A percentile compares a stretch with the other conserved stretches of the same genome.
These are phyloP conservation scores for Lentinula guzmanii DNA, from an alignment of 768 basidiomycete genomes.

Conservation along the genomic window DNA sequence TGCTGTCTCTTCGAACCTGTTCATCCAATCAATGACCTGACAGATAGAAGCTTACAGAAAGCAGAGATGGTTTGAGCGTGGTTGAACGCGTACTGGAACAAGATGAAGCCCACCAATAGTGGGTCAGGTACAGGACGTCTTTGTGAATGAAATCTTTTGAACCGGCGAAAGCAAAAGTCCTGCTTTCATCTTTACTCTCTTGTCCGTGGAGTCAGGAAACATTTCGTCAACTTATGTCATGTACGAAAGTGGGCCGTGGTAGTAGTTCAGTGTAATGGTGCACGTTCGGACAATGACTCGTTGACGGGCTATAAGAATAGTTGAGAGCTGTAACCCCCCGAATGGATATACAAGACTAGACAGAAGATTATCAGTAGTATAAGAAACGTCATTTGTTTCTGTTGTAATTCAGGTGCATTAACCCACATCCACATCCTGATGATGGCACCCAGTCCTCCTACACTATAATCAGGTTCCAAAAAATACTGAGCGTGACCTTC, in stretches of 20 bases:
- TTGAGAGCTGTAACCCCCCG: background rate
- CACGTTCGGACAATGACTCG: too few species aligned
- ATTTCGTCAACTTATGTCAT: too few species aligned
- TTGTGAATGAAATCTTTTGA: too few species aligned
- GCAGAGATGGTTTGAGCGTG: too few species aligned
- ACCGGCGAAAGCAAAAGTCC: too few species aligned
- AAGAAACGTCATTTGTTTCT: background rate
- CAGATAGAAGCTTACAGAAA: background rate
- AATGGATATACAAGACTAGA: background rate
- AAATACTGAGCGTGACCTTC: slow-evolving; percentile 1
- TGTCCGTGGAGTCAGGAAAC: too few species aligned
- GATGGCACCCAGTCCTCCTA: slow-evolving; percentile 31
- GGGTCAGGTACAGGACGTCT: background rate
- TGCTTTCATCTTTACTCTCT: too few species aligned
- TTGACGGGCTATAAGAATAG: background rate
- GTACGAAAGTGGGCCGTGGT: too few species aligned
- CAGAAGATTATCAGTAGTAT: background rate
- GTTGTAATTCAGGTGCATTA: slow-evolving; percentile 6
- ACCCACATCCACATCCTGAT: slow-evolving; percentile 46
- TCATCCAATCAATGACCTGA: background rate
- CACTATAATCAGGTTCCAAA: slow-evolving; percentile 17
- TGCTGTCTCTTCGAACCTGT: background rate
- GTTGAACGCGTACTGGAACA: too few species aligned
- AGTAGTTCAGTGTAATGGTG: too few species aligned
- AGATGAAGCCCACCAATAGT: background rate